phyloP scores from a whole-genome alignment of 2,329 filamentous ascomycete genomes.

The Stromatinia cepivora region DNA sequence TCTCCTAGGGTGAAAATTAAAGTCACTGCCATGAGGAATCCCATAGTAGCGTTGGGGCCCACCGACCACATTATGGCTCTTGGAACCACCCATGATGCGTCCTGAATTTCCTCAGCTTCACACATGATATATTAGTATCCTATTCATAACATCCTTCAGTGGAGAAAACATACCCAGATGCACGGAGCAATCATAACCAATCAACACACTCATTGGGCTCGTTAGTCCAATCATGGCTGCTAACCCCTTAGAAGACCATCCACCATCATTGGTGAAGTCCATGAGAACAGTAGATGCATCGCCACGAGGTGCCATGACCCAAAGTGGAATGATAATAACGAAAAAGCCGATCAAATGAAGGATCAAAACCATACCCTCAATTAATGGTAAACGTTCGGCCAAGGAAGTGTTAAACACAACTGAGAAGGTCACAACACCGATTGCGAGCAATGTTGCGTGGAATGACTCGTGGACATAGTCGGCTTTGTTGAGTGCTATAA shows the following conservation, averaged over 20 bases:
- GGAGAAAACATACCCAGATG: slow-evolving; percentile 41
- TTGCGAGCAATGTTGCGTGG: slow-evolving; percentile 48
- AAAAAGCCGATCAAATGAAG: slow-evolving; percentile 50
- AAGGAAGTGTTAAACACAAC: slow-evolving; percentile 48
- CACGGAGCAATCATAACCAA: slow-evolving; percentile 35
- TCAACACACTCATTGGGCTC: slow-evolving; percentile 38
- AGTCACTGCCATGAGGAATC: slow-evolving; percentile 44
- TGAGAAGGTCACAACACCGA: slow-evolving; percentile 45
- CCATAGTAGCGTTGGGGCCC: slow-evolving; percentile 43
- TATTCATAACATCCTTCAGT: not conserved
- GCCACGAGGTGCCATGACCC: slow-evolving; percentile 34
- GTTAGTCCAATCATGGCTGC: slow-evolving; percentile 44
- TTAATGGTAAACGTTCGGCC: slow-evolving; percentile 43
- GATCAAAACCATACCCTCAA: slow-evolving; percentile 47
- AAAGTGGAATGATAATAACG: slow-evolving; percentile 46
- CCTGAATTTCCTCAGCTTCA: slow-evolving; percentile 49
- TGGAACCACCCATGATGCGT: slow-evolving; percentile 50
- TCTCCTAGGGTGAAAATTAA: slow-evolving; percentile 44
- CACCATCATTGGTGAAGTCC: slow-evolving; percentile 39
- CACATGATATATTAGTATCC: not conserved
- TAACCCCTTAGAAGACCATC: slow-evolving; percentile 40
- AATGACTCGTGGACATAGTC: slow-evolving; percentile 42
- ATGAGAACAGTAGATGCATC: slow-evolving; percentile 36
- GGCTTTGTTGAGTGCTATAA: slow-evolving; percentile 42
- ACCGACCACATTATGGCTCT: slow-evolving; percentile 44